Evolutionary conservation across 2,329 filamentous ascomycete genomes (phyloP), one percentile per base, ranked within the genome.

Genomic region (Penicillium sp.): DNA sequence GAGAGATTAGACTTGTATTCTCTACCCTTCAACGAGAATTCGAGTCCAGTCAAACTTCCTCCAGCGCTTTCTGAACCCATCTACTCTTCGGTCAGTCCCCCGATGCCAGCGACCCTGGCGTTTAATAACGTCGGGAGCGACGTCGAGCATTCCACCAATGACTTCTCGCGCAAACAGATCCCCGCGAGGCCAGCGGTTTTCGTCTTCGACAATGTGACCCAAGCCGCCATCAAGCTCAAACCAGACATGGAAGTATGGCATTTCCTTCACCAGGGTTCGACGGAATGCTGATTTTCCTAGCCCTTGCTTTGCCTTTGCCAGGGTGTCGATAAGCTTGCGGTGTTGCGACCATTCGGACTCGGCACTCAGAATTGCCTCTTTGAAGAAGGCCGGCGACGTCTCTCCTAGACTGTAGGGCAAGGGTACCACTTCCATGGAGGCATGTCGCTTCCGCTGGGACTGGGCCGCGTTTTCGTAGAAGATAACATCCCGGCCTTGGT

Each of bases 231-330:
- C 90, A 1, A 98, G 72, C 36, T 81, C 80, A 62, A 97, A 97
- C 90, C 91, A 98, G 14, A 84, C 91, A 64, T 98, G 93, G 58
- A 98, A 98, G 64, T 98, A 98, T 0, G 94, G 91, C 86, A 94
- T 91, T 71, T 98, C 91, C 69, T 94, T 95, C 9, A 87, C 87
- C 45, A 98, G 74, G 14, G 79, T 84, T 41, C 82, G 77, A 1
- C 91, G 78, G 64, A 98, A 98, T 1, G 93, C 90, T 37, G 78
- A 67, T 58, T 86, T 86, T 0, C 91, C 93, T 47, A 88, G 64
- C 0, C 86, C 87, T 46, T 76, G 62, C 45, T 69, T 72, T 10
- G 73, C 78, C 48, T 72, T 72, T 20, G 65, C 63, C 7, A 79
- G 67, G 0, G 93, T 98, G 64, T 97, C 90, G 47, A 98, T 94